phyloP scores from a whole-genome alignment of 306 rosid species.

The Medicago arabica region DNA sequence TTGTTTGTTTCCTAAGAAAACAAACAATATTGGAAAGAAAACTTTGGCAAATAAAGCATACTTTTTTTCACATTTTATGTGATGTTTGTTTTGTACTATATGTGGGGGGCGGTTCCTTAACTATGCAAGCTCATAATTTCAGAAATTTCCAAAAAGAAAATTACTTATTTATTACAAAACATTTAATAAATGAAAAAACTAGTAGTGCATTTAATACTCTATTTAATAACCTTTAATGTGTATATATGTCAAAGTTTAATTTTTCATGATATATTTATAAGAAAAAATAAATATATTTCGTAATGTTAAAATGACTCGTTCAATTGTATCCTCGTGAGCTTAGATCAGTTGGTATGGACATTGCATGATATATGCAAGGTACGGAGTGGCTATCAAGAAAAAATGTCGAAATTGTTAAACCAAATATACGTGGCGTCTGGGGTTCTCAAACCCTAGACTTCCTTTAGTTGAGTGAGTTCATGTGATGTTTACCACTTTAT shows the following conservation, averaged over 20 bases:
- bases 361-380: too few species aligned
- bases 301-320: too few species aligned
- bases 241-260: background rate
- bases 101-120: slow-evolving; percentile 23
- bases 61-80: background rate
- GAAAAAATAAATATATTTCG: too few species aligned
- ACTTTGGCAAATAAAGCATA: background rate
- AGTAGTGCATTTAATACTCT: background rate
- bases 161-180: background rate
- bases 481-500: too few species aligned
- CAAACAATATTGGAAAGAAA: background rate
- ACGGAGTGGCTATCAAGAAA: too few species aligned
- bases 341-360: too few species aligned
- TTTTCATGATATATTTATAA: background rate
- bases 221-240: background rate
- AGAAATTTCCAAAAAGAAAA: background rate
- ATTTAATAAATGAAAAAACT: background rate
- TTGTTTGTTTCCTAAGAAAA: slow-evolving; percentile 55
- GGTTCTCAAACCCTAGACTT: too few species aligned
- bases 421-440: too few species aligned
- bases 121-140: background rate
- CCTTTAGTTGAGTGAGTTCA: too few species aligned
- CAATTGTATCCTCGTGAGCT: too few species aligned
- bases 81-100: background rate
- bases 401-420: too few species aligned